Conservation (phyloP, 805 yeast species). For the Wickerhamomyces kurtzmanii region DNA sequence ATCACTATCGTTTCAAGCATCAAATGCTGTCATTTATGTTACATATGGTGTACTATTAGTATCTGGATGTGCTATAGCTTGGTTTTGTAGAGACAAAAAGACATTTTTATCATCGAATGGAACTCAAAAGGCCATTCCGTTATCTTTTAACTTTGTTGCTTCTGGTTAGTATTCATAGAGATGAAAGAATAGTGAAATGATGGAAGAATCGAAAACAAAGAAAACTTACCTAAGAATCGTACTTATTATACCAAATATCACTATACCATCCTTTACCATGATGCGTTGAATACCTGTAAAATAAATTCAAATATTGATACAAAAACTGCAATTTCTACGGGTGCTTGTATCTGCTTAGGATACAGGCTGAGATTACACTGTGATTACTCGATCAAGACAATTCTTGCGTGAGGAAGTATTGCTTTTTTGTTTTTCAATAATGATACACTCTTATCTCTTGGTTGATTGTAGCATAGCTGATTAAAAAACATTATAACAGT, state of each 20-base stretch:
- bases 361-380: constrained; percentile 77
- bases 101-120: constrained; percentile 72
- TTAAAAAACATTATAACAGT: too few relatives aligned
- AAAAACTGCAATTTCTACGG: too few relatives aligned
- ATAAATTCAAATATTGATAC: too few relatives aligned
- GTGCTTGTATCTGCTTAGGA: too few relatives aligned
- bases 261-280: too few relatives aligned
- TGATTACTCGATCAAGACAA: constrained; percentile 72
- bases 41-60: constrained; percentile 47
- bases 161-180: constrained; percentile 68
- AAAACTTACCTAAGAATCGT: too few relatives aligned
- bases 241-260: too few relatives aligned
- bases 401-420: constrained; percentile 68
- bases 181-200: too few relatives aligned
- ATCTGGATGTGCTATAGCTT: constrained; percentile 53
- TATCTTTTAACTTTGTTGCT: constrained; percentile 84
- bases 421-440: neutral
- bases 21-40: constrained; percentile 56
- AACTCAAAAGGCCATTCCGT: constrained; percentile 68
- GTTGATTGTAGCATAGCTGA: neutral
- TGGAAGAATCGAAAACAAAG: too few relatives aligned
- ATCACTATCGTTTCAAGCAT: constrained; percentile 37
- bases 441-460: neutral
- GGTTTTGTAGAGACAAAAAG: constrained; percentile 36
- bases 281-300: too few relatives aligned